These are phyloP conservation scores for Neopestalotiopsis rosae DNA, from an alignment of 2,329 filamentous ascomycete species.

Conservation along the genomic window DNA sequence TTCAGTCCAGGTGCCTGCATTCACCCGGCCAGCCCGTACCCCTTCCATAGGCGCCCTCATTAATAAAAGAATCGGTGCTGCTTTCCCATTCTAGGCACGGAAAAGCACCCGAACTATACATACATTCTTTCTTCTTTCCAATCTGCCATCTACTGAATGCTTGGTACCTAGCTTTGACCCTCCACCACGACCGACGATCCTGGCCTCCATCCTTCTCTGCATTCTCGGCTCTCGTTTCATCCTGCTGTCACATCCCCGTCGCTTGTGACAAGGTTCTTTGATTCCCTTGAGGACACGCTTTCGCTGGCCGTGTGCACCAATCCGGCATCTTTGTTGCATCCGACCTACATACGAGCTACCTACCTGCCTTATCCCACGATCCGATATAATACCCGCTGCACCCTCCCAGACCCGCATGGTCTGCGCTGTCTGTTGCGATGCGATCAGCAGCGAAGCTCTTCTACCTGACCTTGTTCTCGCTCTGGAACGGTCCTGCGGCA, in stretches of 20 bases:
- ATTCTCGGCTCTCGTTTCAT: conserved; percentile 17
- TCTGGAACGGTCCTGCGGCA: conserved; percentile 54
- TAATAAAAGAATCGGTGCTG: background rate
- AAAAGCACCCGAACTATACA: background rate
- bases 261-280: conserved; percentile 7
- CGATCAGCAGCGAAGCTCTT: conserved; percentile 59
- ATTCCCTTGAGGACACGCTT: conserved; percentile 9
- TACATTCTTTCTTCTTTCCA: background rate
- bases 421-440: conserved; percentile 42
- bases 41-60: background rate
- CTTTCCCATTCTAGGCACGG: background rate
- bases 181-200: background rate
- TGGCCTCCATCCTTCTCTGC: background rate
- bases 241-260: conserved; percentile 16
- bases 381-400: conserved; percentile 3
- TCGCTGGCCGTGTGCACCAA: background rate
- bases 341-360: too few species aligned
- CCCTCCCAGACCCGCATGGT: background rate
- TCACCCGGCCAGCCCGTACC: background rate
- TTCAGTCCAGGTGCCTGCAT: conserved; percentile 6
- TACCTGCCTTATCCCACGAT: conserved; percentile 11
- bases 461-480: conserved; percentile 61
- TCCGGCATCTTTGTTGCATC: conserved; percentile 5
- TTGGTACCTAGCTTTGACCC: conserved; percentile 13
- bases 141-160: background rate